These are phyloP conservation scores for Dendrobium chrysotoxum DNA, from an alignment of 106 monocot species.

Conservation along the genomic window DNA sequence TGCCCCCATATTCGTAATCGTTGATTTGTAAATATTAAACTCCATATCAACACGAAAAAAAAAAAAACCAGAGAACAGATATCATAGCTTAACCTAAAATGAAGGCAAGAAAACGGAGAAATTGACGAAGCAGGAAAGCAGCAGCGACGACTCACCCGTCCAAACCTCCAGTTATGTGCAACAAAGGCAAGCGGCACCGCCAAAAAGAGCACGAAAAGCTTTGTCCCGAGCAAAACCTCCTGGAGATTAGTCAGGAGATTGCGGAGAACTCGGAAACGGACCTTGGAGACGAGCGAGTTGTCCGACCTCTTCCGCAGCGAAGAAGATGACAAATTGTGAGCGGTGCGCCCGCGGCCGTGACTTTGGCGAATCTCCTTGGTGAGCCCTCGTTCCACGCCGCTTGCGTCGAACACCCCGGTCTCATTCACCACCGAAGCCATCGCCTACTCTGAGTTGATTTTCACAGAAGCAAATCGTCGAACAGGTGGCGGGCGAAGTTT, in stretches of 20 bases:
- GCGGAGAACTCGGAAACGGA: slow-evolving; percentile 25
- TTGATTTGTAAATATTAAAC: too few species aligned
- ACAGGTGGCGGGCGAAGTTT: neutral
- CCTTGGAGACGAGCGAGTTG: too few species aligned
- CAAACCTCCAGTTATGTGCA: slow-evolving; percentile 29
- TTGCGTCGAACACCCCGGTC: too few species aligned
- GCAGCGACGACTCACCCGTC: slow-evolving; percentile 5
- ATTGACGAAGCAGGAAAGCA: too few species aligned
- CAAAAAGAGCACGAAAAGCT: slow-evolving; percentile 55
- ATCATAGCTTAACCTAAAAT: too few species aligned
- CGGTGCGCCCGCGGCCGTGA: slow-evolving; percentile 8
- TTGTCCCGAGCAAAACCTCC: slow-evolving; percentile 58
- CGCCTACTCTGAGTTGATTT: neutral
- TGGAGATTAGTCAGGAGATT: slow-evolving; percentile 40
- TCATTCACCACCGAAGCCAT: neutral
- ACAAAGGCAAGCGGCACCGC: slow-evolving; percentile 56
- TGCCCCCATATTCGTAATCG: too few species aligned
- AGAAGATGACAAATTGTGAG: slow-evolving; percentile 67
- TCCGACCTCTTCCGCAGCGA: slow-evolving; percentile 68
- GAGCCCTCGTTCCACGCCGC: neutral
- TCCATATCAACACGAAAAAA: too few species aligned
- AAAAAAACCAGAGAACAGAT: too few species aligned
- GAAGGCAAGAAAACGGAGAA: too few species aligned
- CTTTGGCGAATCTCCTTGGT: neutral
- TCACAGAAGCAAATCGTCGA: slow-evolving; percentile 3